phyloP scores from a whole-genome alignment of 2,329 filamentous ascomycete species.

The Claviceps sp. region DNA sequence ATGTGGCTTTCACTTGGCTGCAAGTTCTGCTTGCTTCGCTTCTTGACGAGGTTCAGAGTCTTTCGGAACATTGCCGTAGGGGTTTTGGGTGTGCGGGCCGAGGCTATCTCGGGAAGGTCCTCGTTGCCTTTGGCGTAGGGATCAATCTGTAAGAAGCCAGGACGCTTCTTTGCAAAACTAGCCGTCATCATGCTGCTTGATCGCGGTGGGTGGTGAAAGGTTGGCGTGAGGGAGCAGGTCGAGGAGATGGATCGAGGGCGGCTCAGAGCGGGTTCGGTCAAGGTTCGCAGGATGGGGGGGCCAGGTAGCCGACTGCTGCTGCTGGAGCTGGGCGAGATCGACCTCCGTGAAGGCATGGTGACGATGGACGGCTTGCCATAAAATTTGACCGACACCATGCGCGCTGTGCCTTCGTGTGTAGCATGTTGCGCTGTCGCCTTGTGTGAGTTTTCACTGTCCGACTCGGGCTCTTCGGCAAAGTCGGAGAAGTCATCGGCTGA shows the following conservation, averaged over 20 bases:
- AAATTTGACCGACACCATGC: slow-evolving; percentile 45
- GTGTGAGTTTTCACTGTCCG: slow-evolving; percentile 23
- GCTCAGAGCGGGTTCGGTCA: slow-evolving; percentile 17
- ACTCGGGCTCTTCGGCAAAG: slow-evolving; percentile 31
- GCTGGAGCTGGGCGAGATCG: slow-evolving; percentile 28
- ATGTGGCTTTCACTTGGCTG: slow-evolving; percentile 22
- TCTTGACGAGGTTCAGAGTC: slow-evolving; percentile 40
- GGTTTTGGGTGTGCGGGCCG: slow-evolving; percentile 27
- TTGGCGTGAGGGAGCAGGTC: slow-evolving; percentile 16
- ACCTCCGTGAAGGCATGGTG: slow-evolving; percentile 30
- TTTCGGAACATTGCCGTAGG: slow-evolving; percentile 37
- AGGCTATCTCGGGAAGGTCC: slow-evolving; percentile 14
- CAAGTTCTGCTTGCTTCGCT: slow-evolving; percentile 39
- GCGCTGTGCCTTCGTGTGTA: slow-evolving; percentile 36
- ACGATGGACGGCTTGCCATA: slow-evolving; percentile 46
- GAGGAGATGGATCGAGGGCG: slow-evolving; percentile 21
- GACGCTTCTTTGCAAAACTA: slow-evolving; percentile 24
- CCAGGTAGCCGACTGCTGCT: slow-evolving; percentile 13
- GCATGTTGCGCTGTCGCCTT: slow-evolving; percentile 17
- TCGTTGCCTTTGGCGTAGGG: slow-evolving; percentile 31
- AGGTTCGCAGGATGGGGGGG: slow-evolving; percentile 16
- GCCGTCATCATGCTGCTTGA: slow-evolving; percentile 29
- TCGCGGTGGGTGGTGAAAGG: slow-evolving; percentile 24
- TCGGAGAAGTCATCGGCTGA: slow-evolving; percentile 48
- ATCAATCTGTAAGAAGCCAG: slow-evolving; percentile 40